Evolutionary conservation across 2,329 filamentous ascomycete species (phyloP).

Genomic region (Exserohilum turcica): DNA sequence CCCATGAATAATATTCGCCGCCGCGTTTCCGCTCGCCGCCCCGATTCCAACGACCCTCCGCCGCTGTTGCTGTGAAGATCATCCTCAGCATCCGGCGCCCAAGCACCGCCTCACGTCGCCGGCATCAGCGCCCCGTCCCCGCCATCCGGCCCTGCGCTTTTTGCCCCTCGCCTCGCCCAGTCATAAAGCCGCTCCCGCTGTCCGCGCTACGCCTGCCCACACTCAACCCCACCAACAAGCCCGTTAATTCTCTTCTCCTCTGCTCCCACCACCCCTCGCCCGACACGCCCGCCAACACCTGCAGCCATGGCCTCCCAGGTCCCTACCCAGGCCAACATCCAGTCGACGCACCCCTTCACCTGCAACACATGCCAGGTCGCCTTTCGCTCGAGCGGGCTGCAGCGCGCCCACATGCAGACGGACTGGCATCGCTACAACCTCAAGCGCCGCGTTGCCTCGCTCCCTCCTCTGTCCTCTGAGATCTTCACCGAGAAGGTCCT

Average conservation of each 20-base stretch:
- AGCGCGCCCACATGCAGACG: slow-evolving; percentile 94
- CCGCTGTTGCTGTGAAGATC: slow-evolving; percentile 8
- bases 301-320: slow-evolving; percentile 43
- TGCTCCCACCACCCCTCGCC: slow-evolving; percentile 7
- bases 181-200: slow-evolving; percentile 24
- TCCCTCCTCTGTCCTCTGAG: slow-evolving; percentile 89
- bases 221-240: slow-evolving; percentile 32
- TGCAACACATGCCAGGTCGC: slow-evolving; percentile 99
- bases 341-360: slow-evolving; percentile 77
- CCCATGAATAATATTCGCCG: slow-evolving; percentile 16
- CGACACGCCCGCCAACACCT: slow-evolving; percentile 5
- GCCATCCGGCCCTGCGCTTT: slow-evolving; percentile 11
- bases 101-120: background rate
- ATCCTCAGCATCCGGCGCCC: slow-evolving; percentile 4
- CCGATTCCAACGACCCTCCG: slow-evolving; percentile 11
- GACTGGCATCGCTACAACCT: slow-evolving; percentile 99
- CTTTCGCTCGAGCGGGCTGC: slow-evolving; percentile 90
- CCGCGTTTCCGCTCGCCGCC: slow-evolving; percentile 11
- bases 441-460: slow-evolving; percentile 87
- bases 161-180: slow-evolving; percentile 32
- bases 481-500: slow-evolving; percentile 95
- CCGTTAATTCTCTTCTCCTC: slow-evolving; percentile 23
- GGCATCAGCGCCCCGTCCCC: slow-evolving; percentile 1
- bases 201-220: slow-evolving; percentile 22
- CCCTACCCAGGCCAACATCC: slow-evolving; percentile 42